Evolutionary conservation across 495 filamentous ascomycete genomes (phyloP), one percentile per base, ranked within the genome.

Genomic region (Hypoxylon subgilvum): DNA sequence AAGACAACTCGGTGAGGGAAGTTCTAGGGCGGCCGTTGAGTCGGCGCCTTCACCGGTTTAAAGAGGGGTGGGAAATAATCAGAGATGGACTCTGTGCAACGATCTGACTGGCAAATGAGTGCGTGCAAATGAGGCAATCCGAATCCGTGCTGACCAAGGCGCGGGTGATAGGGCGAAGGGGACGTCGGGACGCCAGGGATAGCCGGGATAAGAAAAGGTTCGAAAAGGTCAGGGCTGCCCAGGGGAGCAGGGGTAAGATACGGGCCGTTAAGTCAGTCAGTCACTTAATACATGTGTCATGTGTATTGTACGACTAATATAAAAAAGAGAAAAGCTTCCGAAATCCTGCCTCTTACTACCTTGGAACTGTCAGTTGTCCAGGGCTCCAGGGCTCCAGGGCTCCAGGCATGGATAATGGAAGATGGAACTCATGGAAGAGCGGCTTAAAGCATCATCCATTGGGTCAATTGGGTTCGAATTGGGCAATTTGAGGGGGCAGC

Each of bases 21-120:
- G 65, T 43, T 61, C 49, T 27, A 52, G 47, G 36, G 54, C 61
- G 61, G 54, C 61, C 61, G 67, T 68, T 61, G 58, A 70, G 40
- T 58, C 64, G 65, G 62, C 52, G 59, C 56, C 51, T 52, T 70
- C 65, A 70, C 67, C 67, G 67, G 67, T 70, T 70, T 70, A 70
- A 70, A 70, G 67, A 70, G 67, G 65, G 65, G 67, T n/a, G 62
- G 67, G 52, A 67, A 60, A 63, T 63, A 61, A 55, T 56, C 23
- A 27, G 23, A 27, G 8, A 27, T 59, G 43, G 36, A 14, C 44
- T 49, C 57, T 65, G 62, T 65, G 52, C 41, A 34, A 65, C 62
- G 27, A 51, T 63, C 48, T 25, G 43, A 58, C 43, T 38, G 43
- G 52, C 32, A 32, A 56, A 55, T 52, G 55, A 35, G 27, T 45